Conservation (phyloP, 2,329 filamentous ascomycete species). For the Curvularia hawaiiensis region DNA sequence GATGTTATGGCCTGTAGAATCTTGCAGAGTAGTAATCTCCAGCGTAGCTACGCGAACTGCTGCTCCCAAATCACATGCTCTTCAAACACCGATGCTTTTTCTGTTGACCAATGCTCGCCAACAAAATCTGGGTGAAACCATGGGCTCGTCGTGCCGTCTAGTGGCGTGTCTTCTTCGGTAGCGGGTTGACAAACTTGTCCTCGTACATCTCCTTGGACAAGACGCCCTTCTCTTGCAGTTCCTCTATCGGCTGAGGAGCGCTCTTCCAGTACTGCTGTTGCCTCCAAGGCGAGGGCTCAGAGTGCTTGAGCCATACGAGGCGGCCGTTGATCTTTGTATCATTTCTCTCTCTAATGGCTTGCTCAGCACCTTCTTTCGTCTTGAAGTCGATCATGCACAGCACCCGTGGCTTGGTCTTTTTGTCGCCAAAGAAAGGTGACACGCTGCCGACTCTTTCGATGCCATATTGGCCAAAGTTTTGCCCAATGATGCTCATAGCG, state of each 20-base stretch:
- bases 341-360: slow-evolving; percentile 21
- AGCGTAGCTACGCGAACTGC: background rate
- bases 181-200: slow-evolving; percentile 17
- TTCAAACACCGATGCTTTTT: background rate
- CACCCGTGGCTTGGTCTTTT: slow-evolving; percentile 14
- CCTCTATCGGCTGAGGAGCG: slow-evolving; percentile 13
- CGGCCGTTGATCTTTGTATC: slow-evolving; percentile 22
- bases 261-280: slow-evolving; percentile 25
- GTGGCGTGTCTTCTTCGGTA: background rate
- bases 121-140: background rate
- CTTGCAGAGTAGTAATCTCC: background rate
- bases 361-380: slow-evolving; percentile 30
- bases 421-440: slow-evolving; percentile 14
- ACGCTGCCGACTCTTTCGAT: slow-evolving; percentile 22
- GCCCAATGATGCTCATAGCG: slow-evolving; percentile 12
- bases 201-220: slow-evolving; percentile 19
- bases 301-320: slow-evolving; percentile 7
- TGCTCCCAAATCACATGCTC: background rate
- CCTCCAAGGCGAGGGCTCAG: slow-evolving; percentile 11
- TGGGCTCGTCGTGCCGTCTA: background rate
- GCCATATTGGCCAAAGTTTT: slow-evolving; percentile 22
- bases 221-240: slow-evolving; percentile 25
- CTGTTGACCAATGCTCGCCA: background rate
- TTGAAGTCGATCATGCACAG: slow-evolving; percentile 29
- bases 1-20: background rate